These are phyloP conservation scores for Omphalea diandra DNA, from an alignment of 441 rosid genomes.

Conservation along the genomic window DNA sequence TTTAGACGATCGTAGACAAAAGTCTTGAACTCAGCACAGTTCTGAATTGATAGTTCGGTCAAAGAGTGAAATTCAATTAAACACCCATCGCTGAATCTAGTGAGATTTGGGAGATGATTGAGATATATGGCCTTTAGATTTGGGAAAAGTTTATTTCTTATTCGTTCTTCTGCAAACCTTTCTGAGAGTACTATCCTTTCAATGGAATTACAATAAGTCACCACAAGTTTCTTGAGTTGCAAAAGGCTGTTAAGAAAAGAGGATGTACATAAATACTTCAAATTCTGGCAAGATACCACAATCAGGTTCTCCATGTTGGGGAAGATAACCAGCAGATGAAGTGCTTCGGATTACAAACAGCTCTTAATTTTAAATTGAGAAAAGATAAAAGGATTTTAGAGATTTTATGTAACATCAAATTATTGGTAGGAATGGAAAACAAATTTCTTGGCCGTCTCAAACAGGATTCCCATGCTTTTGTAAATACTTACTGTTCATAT, in stretches of 20 bases:
- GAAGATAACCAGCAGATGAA: slow-evolving; percentile 12
- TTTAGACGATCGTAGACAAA: background rate
- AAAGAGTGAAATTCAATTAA: slow-evolving; percentile 8
- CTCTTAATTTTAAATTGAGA: too few relatives aligned
- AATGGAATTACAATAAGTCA: background rate
- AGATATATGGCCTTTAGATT: background rate
- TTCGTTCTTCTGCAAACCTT: background rate
- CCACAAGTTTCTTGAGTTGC: slow-evolving; percentile 15
- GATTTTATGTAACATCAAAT: too few relatives aligned
- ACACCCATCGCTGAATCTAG: slow-evolving; percentile 8
- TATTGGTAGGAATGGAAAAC: too few relatives aligned
- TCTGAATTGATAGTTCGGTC: background rate
- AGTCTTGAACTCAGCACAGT: slow-evolving; percentile 2
- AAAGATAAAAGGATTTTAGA: too few relatives aligned
- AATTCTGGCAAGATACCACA: too few relatives aligned
- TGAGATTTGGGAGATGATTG: slow-evolving; percentile 8
- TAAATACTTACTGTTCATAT: too few relatives aligned
- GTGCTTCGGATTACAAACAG: background rate
- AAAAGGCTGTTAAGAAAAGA: background rate
- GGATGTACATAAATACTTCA: slow-evolving; percentile 7
- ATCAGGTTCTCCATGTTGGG: slow-evolving; percentile 1
- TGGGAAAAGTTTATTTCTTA: background rate
- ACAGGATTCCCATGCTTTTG: too few relatives aligned
- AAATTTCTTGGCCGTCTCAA: too few relatives aligned
- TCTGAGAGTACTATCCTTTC: background rate